phyloP scores from a whole-genome alignment of 2,329 filamentous ascomycete genomes.

The Lachnellula subtilissima region DNA sequence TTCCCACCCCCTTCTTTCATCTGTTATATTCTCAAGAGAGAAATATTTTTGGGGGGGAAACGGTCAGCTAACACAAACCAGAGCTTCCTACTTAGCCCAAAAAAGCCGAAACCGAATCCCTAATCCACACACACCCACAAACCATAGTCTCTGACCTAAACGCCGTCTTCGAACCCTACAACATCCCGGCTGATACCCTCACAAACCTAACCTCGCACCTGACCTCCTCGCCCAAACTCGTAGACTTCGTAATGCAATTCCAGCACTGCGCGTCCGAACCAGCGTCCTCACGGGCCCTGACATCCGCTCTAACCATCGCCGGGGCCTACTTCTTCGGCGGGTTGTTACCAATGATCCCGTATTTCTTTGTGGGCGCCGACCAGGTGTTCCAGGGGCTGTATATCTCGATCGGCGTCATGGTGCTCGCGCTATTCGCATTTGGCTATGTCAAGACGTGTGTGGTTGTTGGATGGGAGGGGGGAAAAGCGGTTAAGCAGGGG shows the following conservation, averaged over 20 bases:
- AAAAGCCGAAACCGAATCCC: slow-evolving; percentile 24
- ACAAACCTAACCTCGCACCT: slow-evolving; percentile 34
- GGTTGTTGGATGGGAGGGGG: slow-evolving; percentile 36
- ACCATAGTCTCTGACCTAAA: slow-evolving; percentile 27
- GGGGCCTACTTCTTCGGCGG: slow-evolving; percentile 53
- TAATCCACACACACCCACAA: slow-evolving; percentile 23
- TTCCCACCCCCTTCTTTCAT: neutral
- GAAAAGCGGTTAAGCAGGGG: slow-evolving; percentile 22
- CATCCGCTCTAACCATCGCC: slow-evolving; percentile 51
- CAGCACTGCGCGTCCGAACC: slow-evolving; percentile 31
- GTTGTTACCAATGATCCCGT: slow-evolving; percentile 51
- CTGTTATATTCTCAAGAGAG: neutral
- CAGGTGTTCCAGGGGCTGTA: slow-evolving; percentile 46
- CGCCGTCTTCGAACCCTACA: slow-evolving; percentile 33
- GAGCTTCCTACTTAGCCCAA: slow-evolving; percentile 30
- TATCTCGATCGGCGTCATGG: slow-evolving; percentile 56
- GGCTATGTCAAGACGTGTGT: slow-evolving; percentile 60
- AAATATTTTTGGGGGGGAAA: too few relatives aligned
- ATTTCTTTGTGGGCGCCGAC: slow-evolving; percentile 42
- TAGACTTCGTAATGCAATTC: slow-evolving; percentile 38
- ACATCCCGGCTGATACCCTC: slow-evolving; percentile 28
- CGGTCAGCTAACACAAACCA: slow-evolving; percentile 18
- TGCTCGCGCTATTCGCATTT: slow-evolving; percentile 56
- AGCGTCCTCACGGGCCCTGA: slow-evolving; percentile 29
- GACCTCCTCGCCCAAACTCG: slow-evolving; percentile 28